Evolutionary conservation across 345 rosid genomes (phyloP), one percentile per base, ranked within the genome.

Genomic region (Aquilaria malaccensis): DNA sequence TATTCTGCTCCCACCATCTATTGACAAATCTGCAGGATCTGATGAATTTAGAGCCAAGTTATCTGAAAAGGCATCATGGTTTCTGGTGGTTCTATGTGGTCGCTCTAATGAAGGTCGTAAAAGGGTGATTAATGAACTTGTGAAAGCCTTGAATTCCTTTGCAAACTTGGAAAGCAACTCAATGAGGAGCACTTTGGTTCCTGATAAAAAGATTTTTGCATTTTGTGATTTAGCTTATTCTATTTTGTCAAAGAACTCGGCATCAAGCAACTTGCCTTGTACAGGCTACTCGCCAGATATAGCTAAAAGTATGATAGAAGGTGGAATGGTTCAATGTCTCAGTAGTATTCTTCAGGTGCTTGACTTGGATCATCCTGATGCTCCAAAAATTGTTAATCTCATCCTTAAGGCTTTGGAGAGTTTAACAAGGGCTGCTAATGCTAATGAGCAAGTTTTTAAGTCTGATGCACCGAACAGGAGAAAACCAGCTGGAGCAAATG

Each of bases 301-400:
- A 61, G 97, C 98, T 52, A 93, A 85, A 78, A 79, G 89, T 80
- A 89, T 93, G 98, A 89, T 89, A 58, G 97, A 89, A 66, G 96
- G 94, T 48, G 88, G 97, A 57, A 83, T 87, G 81, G 89, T 85
- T 52, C 88, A 71, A 67, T 87, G 84, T 74, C 66, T 93, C 51
- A 87, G 94, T 43, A 76, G 77, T 73, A 81, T 93, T 80, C 89
- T 93, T 72, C 82, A 84, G 64, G 96, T 80, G 66, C 76, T 93
- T 62, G 98, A 93, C 78, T 79, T 93, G 60, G 98, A 93, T 71
- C 96, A 93, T 83, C 97, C 97, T 59, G 91, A 93, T 76, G 89
- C 98, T 72, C 88, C 97, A 9, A 93, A 87, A 69, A 76, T 80
- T 76, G 94, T 87, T 50, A 87, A 82, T 69, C 89, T 93, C 77